Percentiles rank a stretch among this genome's conserved stretches.
phyloP scores from a whole-genome alignment of 1,284 basidiomycete species.

The Marasmius oreades region DNA sequence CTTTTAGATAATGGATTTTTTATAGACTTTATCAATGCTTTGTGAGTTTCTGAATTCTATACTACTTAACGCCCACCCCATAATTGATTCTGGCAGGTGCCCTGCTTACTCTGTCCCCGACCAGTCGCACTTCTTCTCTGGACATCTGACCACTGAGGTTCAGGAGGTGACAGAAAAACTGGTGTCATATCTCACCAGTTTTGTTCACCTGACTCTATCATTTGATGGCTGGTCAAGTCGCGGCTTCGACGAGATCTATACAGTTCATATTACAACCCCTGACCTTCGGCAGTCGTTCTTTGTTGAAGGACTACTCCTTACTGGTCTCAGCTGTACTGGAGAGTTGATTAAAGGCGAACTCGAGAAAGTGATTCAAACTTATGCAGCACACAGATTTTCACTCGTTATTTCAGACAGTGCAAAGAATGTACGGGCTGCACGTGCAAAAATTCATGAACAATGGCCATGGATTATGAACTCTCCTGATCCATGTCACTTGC shows the following conservation, averaged over 20 bases:
- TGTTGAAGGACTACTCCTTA: conserved; percentile 13
- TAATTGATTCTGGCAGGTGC: conserved; percentile 4
- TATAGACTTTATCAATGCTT: conserved; percentile 13
- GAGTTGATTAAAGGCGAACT: conserved; percentile 8
- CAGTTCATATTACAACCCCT: conserved; percentile 14
- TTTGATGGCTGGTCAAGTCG: conserved; percentile 16
- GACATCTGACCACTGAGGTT: conserved; percentile 10
- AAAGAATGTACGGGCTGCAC: conserved; percentile 13
- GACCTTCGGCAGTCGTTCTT: conserved; percentile 12
- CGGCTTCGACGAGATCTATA: conserved; percentile 16
- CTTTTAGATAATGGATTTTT: conserved; percentile 16
- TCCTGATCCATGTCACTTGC: conserved; percentile 15
- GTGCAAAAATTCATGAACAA: conserved; percentile 8
- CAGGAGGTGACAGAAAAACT: conserved; percentile 7
- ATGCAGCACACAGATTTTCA: conserved; percentile 10
- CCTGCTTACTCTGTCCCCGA: conserved; percentile 12
- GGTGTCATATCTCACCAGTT: conserved; percentile 1
- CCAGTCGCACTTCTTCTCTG: conserved; percentile 11
- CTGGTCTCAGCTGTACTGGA: conserved; percentile 9
- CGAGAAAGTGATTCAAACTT: conserved; percentile 11
- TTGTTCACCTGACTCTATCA: conserved; percentile 14
- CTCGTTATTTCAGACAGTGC: conserved; percentile 15
- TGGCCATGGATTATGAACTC: conserved; percentile 18
- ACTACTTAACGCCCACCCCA: neutral
- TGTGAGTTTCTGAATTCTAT: conserved; percentile 7